Conservation (phyloP, 331 rosid genomes). For the Telfairia occidentalis region DNA sequence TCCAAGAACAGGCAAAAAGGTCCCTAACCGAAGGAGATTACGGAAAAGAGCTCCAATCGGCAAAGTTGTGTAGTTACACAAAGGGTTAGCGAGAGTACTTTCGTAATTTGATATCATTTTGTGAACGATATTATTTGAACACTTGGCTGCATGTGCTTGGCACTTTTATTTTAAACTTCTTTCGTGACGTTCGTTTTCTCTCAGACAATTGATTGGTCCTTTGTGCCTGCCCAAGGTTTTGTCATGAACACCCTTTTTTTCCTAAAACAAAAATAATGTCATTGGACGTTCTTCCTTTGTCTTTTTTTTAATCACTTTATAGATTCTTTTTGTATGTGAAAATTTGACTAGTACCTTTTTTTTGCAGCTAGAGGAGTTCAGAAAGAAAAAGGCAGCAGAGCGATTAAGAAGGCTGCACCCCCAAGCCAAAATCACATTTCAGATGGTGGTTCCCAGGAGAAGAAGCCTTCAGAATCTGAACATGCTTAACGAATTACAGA, state of each 20-base stretch:
- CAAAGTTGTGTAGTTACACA: background rate
- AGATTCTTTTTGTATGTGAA: background rate
- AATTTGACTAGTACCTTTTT: background rate
- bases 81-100: background rate
- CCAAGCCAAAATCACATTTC: slow-evolving; percentile 28
- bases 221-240: background rate
- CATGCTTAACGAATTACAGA: slow-evolving; percentile 33
- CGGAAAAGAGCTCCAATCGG: background rate
- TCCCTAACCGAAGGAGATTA: background rate
- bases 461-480: slow-evolving; percentile 53
- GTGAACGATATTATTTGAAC: background rate
- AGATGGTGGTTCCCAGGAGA: slow-evolving; percentile 37
- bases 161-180: background rate
- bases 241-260: background rate
- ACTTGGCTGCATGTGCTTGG: background rate
- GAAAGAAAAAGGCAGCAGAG: slow-evolving; percentile 84
- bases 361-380: slow-evolving; percentile 87
- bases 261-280: background rate
- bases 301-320: background rate
- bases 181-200: background rate
- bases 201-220: background rate
- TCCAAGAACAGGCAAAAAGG: background rate
- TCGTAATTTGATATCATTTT: background rate
- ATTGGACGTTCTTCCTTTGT: background rate
- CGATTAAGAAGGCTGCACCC: slow-evolving; percentile 52